A percentile compares a stretch with the other conserved stretches of the same genome.
These are phyloP conservation scores for Phtheirospermum japonicum DNA, from an alignment of 257 asterid genomes.

Conservation along the genomic window DNA sequence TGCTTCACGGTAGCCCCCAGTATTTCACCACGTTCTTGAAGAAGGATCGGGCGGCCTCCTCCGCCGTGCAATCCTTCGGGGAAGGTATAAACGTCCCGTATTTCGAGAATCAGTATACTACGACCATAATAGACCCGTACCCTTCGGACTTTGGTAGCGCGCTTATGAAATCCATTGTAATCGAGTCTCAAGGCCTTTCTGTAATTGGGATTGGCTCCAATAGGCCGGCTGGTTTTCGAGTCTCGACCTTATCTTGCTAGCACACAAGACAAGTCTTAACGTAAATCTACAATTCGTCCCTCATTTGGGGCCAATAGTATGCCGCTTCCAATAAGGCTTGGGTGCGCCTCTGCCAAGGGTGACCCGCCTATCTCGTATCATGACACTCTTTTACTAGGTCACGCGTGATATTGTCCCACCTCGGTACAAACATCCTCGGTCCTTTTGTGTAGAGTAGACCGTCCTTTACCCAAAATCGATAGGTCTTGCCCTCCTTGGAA, in stretches of 20 bases:
- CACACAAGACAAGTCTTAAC: background rate
- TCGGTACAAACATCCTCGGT: background rate
- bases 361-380: background rate
- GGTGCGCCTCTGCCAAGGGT: background rate
- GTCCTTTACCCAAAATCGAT: background rate
- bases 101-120: background rate
- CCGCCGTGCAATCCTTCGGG: too few relatives aligned
- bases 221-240: background rate
- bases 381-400: background rate
- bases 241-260: background rate
- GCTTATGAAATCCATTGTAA: background rate
- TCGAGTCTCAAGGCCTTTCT: background rate
- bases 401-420: background rate
- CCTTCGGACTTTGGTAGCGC: background rate
- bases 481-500: background rate
- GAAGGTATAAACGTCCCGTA: background rate
- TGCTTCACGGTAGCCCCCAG: background rate
- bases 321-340: background rate
- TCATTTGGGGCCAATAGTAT: background rate
- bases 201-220: background rate
- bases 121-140: background rate
- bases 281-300: background rate
- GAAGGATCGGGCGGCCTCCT: too few relatives aligned
- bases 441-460: background rate
- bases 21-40: background rate